Base-by-base conservation (phyloP, 108 stramenopile genomes). In the Tribonema minus region DNA sequence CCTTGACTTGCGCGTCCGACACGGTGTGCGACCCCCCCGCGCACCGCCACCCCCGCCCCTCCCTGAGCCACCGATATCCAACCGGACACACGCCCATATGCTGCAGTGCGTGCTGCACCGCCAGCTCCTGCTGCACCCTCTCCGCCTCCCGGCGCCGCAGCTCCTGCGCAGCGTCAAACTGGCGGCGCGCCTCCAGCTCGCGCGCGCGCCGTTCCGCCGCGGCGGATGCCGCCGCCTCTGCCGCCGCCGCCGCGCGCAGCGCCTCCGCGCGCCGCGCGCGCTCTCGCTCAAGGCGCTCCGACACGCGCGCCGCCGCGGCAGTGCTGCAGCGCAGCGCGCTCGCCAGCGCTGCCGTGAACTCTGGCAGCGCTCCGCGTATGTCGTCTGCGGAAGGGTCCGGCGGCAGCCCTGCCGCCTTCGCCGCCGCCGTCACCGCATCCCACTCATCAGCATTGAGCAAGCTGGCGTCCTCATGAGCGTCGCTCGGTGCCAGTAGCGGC, bases 1-100 rank as follows among this genome's bases (percentile, higher is more conserved):
- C 40, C 27, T 58, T 34, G 15, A 73, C 76, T 9, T 85, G 67
- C 27, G 79, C 72, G 28, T 83, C 76, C 20, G 72, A 64, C 0
- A 87, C 85, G 67, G 37, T 85, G 60, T 90, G 90, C 23, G 61
- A 67, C 4, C 90, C 90, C n/a, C 88, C 90, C 58, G 60, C 86
- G 60, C 90, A 90, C n/a, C 88, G 75, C 87, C 88, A 89, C 23
- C 86, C 87, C 36, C 20, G 28, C 25, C 80, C 85, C 34, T 59
- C 38, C 28, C 80, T 70, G 54, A 41, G 58, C 90, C 90, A 89
- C 37, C 40, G 9, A 64, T 78, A 90, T 4, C 88, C 88, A 62
- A 41, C 64, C 0, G 88, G 88, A 59, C 90, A 87, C 58, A 68
- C 40, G 1, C 85, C 82, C 31, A 88, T 71, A 9, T 58, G 39